Base-by-base conservation (phyloP, 1,139 yeast species). In the Sporopachydermia cereana region DNA sequence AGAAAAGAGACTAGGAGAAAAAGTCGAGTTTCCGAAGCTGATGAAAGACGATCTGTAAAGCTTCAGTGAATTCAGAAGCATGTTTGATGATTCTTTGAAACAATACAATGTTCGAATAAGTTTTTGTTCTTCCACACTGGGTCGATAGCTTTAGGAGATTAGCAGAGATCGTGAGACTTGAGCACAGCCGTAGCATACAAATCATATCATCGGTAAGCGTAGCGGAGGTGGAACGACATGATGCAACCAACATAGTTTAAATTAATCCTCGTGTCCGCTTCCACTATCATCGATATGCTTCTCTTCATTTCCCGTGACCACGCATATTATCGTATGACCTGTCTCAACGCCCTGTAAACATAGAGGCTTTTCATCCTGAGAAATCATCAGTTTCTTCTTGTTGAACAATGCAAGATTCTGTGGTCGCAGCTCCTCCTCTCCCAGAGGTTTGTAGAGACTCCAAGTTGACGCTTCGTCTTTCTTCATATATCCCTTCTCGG, bases 321-420 rank as follows among this genome's bases (percentile, higher is more conserved):
- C 39, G 39, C 39, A 34, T 16, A 41, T n/a, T 4, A 77, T 66
- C 14, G 66, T 69, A 54, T 77, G 72, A 3, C 91, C 89, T 1
- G 91, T 83, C 55, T 78, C 84, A 41, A 83, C 76, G 45, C 71
- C 71, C 47, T 77, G 63, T 51, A 78, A 68, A 54, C 84, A 77
- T 49, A 83, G 61, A 54, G 77, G 82, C 34, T 71, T 63, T 7
- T 64, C 64, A 52, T 80, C 76, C 18, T 58, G 48, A 2, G 54
- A 61, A 48, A 41, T 53, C 34, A 60, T 45, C 42, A 59, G 57
- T 12, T 58, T 59, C n/a, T 55, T 53, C 18, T 54, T 59, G 43
- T 60, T 59, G 49, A 56, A 64, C 7, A 71, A 53, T 16, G 46
- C 49, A 2, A 71, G 68, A 51, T 63, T 61, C 3, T 57, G 57